Base-by-base conservation (phyloP, 495 filamentous ascomycete species). In the Pseudotulostoma volvatum region DNA sequence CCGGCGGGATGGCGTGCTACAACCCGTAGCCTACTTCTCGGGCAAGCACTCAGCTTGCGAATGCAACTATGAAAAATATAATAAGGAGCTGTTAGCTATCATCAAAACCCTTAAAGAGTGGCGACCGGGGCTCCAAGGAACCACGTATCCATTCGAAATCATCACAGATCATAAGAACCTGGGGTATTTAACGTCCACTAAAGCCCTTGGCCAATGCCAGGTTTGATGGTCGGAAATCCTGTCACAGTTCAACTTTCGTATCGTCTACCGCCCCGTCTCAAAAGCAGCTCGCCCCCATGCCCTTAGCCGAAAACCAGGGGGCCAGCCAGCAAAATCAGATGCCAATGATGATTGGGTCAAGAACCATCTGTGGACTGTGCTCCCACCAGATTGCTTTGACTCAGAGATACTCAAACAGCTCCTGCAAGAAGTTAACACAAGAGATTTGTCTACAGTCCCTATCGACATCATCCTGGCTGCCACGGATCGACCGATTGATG, bases 11-110 rank as follows among this genome's bases (percentile, higher is more conserved):
- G 23, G 23, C 11, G 23, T 28, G 7, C 16, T 20, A 31, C 23
- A 11, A 28, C 23, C 23, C 11, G 23, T 28, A 5, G 23, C 23
- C 23, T 28, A 41, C 41, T 50, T 47, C 35, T 59, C 41, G 0
- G 53, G 44, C n/a, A 59, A 50, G 16, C 30, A 46, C 5, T 23
- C 37, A 0, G 18, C 31, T 1, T 39, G 39, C 0, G 38, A 61
- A 28, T 38, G 11, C 3, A 52, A 53, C 9, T 62, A 56, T 31
- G 20, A 53, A 32, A 60, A 51, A 9, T 43, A 57, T 35, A 30
- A 60, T 38, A 50, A 56, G 18, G 44, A 49, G 31, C 33, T 54
- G 1, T 9, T 56, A 9, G 46, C 37, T 7, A 51, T 47, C 19
- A 40, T 50, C 9, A 16, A n/a, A 2, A 37, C 11, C 34, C 33